Evolutionary conservation across 805 yeast genomes (phyloP).

Genomic region (Candida yuanshanica): DNA sequence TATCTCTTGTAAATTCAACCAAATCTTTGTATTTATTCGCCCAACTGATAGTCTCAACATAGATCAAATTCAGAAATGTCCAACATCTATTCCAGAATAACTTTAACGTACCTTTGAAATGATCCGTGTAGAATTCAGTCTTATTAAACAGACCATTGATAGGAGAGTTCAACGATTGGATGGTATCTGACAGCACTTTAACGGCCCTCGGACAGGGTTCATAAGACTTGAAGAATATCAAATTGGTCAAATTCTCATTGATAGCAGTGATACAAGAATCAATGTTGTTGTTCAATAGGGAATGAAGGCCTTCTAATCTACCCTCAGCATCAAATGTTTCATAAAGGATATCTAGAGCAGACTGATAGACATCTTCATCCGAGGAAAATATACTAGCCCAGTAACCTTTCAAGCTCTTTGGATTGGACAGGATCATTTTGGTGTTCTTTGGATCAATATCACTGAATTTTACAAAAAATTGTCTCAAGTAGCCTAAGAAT

Average conservation of each 20-base stretch:
- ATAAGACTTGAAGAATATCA: constrained; percentile 44
- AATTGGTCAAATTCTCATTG: constrained; percentile 37
- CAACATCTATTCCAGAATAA: constrained; percentile 68
- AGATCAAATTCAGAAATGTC: constrained; percentile 65
- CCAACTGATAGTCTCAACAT: constrained; percentile 68
- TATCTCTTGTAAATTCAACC: constrained; percentile 81
- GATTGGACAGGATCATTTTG: constrained; percentile 33
- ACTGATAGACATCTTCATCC: constrained; percentile 49
- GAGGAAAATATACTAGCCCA: constrained; percentile 75
- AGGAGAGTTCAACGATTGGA: constrained; percentile 59
- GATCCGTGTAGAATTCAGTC: constrained; percentile 19
- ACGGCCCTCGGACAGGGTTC: constrained; percentile 77
- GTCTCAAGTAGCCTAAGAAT: constrained; percentile 27
- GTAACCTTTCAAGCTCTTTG: constrained; percentile 50
- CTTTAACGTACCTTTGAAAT: constrained; percentile 26
- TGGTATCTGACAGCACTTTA: constrained; percentile 68
- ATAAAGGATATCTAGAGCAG: constrained; percentile 64
- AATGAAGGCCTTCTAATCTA: constrained; percentile 67
- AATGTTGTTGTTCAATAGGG: constrained; percentile 41
- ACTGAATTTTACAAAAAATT: constrained; percentile 33
- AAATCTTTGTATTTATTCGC: constrained; percentile 55
- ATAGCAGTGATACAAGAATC: constrained; percentile 43
- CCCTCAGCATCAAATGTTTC: constrained; percentile 79
- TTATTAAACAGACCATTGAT: constrained; percentile 48
- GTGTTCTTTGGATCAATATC: constrained; percentile 34